phyloP scores from a whole-genome alignment of 75 land plant species.

The Pseudotsuga menziesii region DNA sequence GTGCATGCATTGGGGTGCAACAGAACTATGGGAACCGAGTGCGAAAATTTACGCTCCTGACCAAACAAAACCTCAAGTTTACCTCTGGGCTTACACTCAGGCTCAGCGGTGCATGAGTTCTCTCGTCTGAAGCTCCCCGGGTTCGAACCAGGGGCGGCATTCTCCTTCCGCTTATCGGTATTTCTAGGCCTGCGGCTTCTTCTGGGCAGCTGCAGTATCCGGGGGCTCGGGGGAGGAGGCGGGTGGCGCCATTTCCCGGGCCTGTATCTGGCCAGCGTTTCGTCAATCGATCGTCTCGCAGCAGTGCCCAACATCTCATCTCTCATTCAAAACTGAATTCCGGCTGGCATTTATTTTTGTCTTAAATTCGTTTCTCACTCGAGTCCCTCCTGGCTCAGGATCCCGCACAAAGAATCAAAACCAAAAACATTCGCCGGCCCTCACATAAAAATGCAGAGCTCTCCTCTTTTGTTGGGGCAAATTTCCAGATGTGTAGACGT shows the following conservation, averaged over 20 bases:
- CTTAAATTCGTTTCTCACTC: not conserved
- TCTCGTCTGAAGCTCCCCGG: not conserved
- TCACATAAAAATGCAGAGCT: too few relatives aligned
- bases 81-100: slow-evolving; percentile 2
- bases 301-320: slow-evolving; percentile 3
- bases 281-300: slow-evolving; percentile 7
- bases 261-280: not conserved
- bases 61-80: slow-evolving; percentile 37
- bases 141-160: too few relatives aligned
- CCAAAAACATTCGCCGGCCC: too few relatives aligned
- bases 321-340: not conserved
- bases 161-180: too few relatives aligned
- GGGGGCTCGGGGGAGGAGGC: slow-evolving; percentile 2
- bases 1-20: not conserved
- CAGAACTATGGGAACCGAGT: slow-evolving; percentile 10
- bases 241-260: slow-evolving; percentile 14
- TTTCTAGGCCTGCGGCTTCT: not conserved
- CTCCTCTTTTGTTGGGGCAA: not conserved
- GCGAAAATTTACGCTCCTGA: slow-evolving; percentile 24
- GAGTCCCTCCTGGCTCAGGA: too few relatives aligned
- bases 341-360: not conserved
- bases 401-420: too few relatives aligned
- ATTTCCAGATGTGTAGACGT: not conserved
- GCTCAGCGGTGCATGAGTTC: slow-evolving; percentile 6
- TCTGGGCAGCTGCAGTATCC: not conserved